Base-by-base conservation (phyloP, 371 early-diverging fungal species). In the Mortierella sp. region DNA sequence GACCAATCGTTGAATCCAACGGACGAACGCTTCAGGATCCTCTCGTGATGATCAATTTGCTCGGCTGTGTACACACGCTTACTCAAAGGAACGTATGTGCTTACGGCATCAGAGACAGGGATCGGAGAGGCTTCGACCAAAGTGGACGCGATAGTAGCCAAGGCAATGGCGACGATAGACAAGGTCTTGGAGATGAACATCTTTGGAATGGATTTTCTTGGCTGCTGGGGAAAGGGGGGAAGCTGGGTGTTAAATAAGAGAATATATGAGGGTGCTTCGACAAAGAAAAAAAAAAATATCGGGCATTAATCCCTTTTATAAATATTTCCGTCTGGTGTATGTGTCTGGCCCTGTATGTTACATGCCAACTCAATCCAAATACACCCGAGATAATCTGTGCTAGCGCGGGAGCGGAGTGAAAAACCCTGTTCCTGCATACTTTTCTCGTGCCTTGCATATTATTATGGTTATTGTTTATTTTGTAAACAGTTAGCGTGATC, bases 151-250 rank as follows among this genome's bases (percentile, higher is more conserved):
- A 74, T 64, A 7, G 68, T 40, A 13, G 68, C 80, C 65, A 80
- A 34, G 15, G 70, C 60, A 31, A 69, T 54, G 57, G 80, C 68
- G 23, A 61, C 70, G 23, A 68, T 26, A 19, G 67, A 56, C 7
- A 73, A 26, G 19, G 68, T 55, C 68, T 74, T 80, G 64, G 70
- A 55, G 53, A 80, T 66, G 37, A 55, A 31, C 80, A 80, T 80
- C 4, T n/a, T 13, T 61, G 29, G 32, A 13, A 12, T 43, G 43
- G 42, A 23, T 40, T 28, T 59, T 31, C 13, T 32, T 64, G 37
- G 13, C n/a, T 17, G 76, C 29, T 49, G 83, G 28, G 17, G 26
- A 22, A 8, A 43, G 13, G 79, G 32, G 42, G 83, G 19, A 6
- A 43, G 68, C 34, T 26, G 7, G 35, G 49, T 34, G 47, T n/a